Evolutionary conservation across 192 early-diverging fungal species (phyloP), one percentile per base, ranked within the genome.

Genomic region (Umbelopsis vinacea): DNA sequence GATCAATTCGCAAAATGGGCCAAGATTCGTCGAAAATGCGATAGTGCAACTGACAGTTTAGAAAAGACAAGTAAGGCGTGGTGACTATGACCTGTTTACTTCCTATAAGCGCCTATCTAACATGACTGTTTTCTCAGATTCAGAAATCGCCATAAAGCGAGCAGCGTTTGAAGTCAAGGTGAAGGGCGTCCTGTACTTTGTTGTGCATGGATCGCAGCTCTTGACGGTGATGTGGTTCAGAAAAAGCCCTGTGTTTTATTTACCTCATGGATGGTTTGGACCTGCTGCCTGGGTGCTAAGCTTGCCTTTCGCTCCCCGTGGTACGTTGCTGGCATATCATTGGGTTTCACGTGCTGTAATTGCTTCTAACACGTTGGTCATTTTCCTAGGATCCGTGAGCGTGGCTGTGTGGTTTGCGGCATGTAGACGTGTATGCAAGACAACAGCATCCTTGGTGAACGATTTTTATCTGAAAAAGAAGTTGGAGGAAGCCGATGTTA

Each of bases 1-100:
- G 93, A 96, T 77, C 88, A 95, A 83, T 96, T 96, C 87, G 93
- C 95, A 24, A 90, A 88, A 78, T 96, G 95, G 95, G 95, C 95
- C 47, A 94, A 93, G 82, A 74, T 94, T 74, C 87, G 92, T 46
- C 87, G 95, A 73, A 86, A 88, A 71, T 83, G 94, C 68, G 95
- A 96, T 75, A 86, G 88, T 35, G 75, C 82, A 48, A 85, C 90
- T 14, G 85, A 86, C n/a, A 88, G 89, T 60, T 88, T 90, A 52
- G 92, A 95, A 57, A 84, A 81, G 35, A 63, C 85, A 57, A 82
- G 89, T 91, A 85, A 77, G 84, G 48, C 50, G 26, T 46, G 19
- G n/a, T 72, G 2, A 5, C 5, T 19, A 1, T 2, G 48, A 21
- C 57, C 35, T 0, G 47, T 29, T 23, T 14, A 29, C 29, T 52